Conservation (phyloP, 106 monocot genomes). For the Iris macrosiphon region DNA sequence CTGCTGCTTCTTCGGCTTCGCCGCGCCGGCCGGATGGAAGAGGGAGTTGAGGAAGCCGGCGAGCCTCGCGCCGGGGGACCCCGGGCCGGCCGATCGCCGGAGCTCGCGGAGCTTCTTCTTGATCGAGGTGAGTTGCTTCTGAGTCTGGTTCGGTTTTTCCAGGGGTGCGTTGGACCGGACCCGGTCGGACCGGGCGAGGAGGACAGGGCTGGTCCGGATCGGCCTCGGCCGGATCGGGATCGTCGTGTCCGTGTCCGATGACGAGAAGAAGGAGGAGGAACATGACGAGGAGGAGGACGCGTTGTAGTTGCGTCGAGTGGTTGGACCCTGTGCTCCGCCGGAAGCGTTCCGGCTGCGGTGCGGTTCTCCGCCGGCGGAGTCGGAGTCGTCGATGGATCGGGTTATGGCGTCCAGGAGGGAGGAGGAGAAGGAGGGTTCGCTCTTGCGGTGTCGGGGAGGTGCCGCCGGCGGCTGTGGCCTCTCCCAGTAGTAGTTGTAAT, state of each 20-base stretch:
- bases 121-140: slow-evolving; percentile 21
- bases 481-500: too few species aligned
- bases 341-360: too few species aligned
- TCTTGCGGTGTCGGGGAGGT: slow-evolving; percentile 1
- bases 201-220: not conserved
- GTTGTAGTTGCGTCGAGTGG: not conserved
- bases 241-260: slow-evolving; percentile 18
- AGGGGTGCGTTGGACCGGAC: not conserved
- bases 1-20: slow-evolving; percentile 4
- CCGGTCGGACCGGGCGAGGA: not conserved
- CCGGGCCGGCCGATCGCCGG: slow-evolving; percentile 33
- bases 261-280: slow-evolving; percentile 14
- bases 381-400: slow-evolving; percentile 15
- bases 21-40: slow-evolving; percentile 12
- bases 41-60: slow-evolving; percentile 43
- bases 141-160: not conserved
- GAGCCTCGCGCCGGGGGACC: slow-evolving; percentile 59
- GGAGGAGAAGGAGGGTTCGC: slow-evolving; percentile 22
- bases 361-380: not conserved
- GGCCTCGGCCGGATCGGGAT: not conserved
- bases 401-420: slow-evolving; percentile 18
- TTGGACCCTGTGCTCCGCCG: not conserved
- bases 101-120: slow-evolving; percentile 37
- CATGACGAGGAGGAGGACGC: slow-evolving; percentile 2
- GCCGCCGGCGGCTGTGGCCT: too few species aligned